These are phyloP conservation scores for Pseudopithomyces maydicus DNA, from an alignment of 2,329 filamentous ascomycete genomes.

Conservation along the genomic window DNA sequence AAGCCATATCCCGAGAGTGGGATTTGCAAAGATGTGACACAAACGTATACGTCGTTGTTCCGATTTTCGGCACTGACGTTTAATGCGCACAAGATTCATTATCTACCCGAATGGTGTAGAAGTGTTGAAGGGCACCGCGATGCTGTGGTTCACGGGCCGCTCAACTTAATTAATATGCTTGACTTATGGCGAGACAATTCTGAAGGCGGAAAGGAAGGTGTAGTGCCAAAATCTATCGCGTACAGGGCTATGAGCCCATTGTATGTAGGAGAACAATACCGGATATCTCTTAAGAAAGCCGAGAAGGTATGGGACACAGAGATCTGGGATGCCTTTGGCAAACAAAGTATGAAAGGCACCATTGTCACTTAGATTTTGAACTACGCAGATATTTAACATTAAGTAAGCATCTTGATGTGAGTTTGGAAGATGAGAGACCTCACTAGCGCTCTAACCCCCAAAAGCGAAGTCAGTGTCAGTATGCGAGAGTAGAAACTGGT, in stretches of 20 bases:
- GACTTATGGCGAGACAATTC: constrained; percentile 40
- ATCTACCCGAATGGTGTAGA: constrained; percentile 73
- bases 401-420: neutral
- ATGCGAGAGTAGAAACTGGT: too few species aligned
- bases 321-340: constrained; percentile 41
- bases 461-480: too few species aligned
- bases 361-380: constrained; percentile 26
- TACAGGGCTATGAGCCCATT: constrained; percentile 41
- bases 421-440: constrained; percentile 10
- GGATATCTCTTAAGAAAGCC: constrained; percentile 27
- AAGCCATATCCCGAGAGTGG: constrained; percentile 24
- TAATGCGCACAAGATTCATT: constrained; percentile 91
- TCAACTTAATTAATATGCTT: constrained; percentile 64
- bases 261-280: constrained; percentile 38
- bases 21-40: constrained; percentile 60
- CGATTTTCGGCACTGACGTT: constrained; percentile 90
- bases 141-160: constrained; percentile 84
- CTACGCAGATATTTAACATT: neutral
- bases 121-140: constrained; percentile 74
- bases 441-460: constrained; percentile 23
- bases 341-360: constrained; percentile 35
- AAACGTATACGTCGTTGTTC: constrained; percentile 76
- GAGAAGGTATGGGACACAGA: constrained; percentile 28
- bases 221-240: constrained; percentile 29
- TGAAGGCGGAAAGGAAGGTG: constrained; percentile 15